phyloP scores from a whole-genome alignment of 1,284 basidiomycete species.

The Naganishia sp. region DNA sequence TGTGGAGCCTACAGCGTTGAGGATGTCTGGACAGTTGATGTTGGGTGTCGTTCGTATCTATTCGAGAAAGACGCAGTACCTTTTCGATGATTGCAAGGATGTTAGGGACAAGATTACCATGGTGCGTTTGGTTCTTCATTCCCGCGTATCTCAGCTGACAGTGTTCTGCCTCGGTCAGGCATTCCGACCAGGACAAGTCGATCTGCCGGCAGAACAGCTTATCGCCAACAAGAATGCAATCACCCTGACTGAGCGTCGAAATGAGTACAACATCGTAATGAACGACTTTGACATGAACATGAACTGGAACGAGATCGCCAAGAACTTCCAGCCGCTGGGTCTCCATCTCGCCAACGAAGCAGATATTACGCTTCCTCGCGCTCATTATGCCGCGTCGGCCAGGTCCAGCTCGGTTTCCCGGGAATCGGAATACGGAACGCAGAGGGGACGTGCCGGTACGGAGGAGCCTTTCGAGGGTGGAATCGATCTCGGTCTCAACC shows the following conservation, averaged over 20 bases:
- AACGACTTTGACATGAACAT: conserved; percentile 22
- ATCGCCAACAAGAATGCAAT: conserved; percentile 73
- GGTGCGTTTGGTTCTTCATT: conserved; percentile 57
- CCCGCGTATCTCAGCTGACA: background rate
- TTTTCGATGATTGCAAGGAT: conserved; percentile 96
- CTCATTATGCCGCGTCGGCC: conserved; percentile 48
- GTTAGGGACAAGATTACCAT: conserved; percentile 93
- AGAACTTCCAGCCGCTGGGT: conserved; percentile 59
- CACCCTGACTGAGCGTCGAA: conserved; percentile 45
- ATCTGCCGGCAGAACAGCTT: conserved; percentile 91
- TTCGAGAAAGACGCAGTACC: conserved; percentile 94
- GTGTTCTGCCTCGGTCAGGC: conserved; percentile 59
- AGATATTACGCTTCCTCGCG: conserved; percentile 74
- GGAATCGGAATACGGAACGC: conserved; percentile 62
- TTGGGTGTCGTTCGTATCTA: conserved; percentile 97
- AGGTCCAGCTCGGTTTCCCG: conserved; percentile 44
- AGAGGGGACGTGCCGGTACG: conserved; percentile 47
- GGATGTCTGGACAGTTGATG: conserved; percentile 89
- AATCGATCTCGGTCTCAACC: conserved; percentile 48
- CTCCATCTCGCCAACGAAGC: conserved; percentile 77
- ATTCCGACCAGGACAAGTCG: conserved; percentile 87
- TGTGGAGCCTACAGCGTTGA: conserved; percentile 80
- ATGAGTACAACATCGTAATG: conserved; percentile 43
- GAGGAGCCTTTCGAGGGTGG: conserved; percentile 33
- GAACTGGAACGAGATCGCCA: conserved; percentile 36